Base-by-base conservation (phyloP, 2,329 filamentous ascomycete species). In the Cercospora sp. region DNA sequence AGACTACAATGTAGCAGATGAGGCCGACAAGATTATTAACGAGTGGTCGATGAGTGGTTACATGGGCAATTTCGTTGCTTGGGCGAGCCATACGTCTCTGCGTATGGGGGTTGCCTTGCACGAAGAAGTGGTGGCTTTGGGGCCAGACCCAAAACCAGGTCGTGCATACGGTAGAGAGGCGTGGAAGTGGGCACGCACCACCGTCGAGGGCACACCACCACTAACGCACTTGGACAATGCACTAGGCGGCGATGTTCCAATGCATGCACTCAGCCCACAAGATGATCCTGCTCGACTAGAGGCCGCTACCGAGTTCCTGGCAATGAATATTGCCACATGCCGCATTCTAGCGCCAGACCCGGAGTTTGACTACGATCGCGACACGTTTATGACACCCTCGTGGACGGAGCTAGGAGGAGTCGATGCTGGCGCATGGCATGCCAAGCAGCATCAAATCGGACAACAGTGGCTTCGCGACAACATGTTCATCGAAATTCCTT, bases 161-260 rank as follows among this genome's bases (percentile, higher is more conserved):
- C 21, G 21, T 21, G 21, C 21, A 21, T 21, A 21, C 21, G 21
- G 21, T 21, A 21, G 21, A 21, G 21, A 21, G 21, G 21, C 21
- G 21, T 21, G 21, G 21, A 21, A 21, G 21, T 21, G 21, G 21
- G 21, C 21, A 21, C 21, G 21, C 21, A 21, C 21, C 21, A 21
- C 21, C 21, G 21, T 21, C 5, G 24, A 16, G 49, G 10, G 21
- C 32, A 16, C 16, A 13, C 16, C 55, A 58, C 16, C 49, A n/a
- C 13, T 24, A 12, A n/a, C 16, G 5, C 45, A 57, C 18, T n/a
- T 9, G 8, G n/a, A 2, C 43, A 53, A 30, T 26, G n/a, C n/a
- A 28, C 13, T 32, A n/a, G 21, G 45, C 6, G n/a, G 81, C 86
- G 63, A 75, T 86, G 3, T 58, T 2, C 16, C 28, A 5, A 58